These are phyloP conservation scores for Mycena kentingensis DNA, from an alignment of 768 basidiomycete genomes.

Conservation along the genomic window DNA sequence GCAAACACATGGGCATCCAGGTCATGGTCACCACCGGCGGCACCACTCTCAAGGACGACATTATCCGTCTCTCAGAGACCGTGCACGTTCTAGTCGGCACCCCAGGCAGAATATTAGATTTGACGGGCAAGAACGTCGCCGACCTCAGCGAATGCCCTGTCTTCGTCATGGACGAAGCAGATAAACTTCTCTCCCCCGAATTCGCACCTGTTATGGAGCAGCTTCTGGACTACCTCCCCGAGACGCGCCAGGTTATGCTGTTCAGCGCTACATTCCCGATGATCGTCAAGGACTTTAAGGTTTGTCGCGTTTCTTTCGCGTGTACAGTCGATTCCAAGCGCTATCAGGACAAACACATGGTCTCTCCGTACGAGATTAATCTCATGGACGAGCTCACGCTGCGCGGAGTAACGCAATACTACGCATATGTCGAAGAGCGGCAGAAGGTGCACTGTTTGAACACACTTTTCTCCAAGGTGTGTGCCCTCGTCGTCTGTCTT, in stretches of 20 bases:
- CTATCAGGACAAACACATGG: conserved; percentile 91
- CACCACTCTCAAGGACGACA: conserved; percentile 97
- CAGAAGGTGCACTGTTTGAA: conserved; percentile 99
- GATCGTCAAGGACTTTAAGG: conserved; percentile 99
- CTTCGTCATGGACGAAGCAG: conserved; percentile 99
- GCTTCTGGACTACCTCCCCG: conserved; percentile 80
- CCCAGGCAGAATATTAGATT: conserved; percentile 92
- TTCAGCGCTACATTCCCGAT: conserved; percentile 99
- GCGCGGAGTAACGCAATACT: conserved; percentile 98
- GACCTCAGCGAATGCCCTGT: conserved; percentile 93
- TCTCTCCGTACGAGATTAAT: conserved; percentile 94
- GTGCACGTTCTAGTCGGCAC: conserved; percentile 98
- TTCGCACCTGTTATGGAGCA: conserved; percentile 99
- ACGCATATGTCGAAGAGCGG: conserved; percentile 97
- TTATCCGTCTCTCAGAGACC: conserved; percentile 82
- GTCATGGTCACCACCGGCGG: conserved; percentile 99
- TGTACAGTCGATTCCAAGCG: conserved; percentile 6
- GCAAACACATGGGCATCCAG: conserved; percentile 92
- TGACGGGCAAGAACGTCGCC: conserved; percentile 90
- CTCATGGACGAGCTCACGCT: conserved; percentile 99
- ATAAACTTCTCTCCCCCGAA: conserved; percentile 95
- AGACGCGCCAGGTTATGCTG: conserved; percentile 93
- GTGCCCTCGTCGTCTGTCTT: conserved; percentile 15
- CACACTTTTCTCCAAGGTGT: conserved; percentile 96
- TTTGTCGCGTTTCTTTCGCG: conserved; percentile 30